A percentile compares a stretch with the other conserved stretches of the same genome.
Conservation (phyloP, 2,329 filamentous ascomycete species). For the Blastomyces parvus region DNA sequence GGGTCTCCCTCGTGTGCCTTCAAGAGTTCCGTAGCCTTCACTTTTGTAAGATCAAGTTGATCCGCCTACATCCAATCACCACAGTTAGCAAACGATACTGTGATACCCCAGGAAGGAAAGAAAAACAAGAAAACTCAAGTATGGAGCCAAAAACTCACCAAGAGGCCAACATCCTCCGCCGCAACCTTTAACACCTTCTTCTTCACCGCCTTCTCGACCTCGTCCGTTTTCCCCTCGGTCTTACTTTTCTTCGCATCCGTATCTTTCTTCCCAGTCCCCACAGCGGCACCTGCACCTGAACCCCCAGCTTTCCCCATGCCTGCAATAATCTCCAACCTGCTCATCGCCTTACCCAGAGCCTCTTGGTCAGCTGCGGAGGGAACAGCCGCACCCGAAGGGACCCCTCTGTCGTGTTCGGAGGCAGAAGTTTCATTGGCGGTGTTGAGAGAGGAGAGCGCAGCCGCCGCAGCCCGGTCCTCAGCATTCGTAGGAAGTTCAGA, state of each 20-base stretch:
- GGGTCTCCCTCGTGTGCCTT: conserved; percentile 39
- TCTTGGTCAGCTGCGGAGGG: conserved; percentile 37
- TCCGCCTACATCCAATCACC: conserved; percentile 27
- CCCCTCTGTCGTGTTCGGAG: conserved; percentile 24
- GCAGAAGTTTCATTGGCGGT: conserved; percentile 28
- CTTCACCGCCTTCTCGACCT: conserved; percentile 26
- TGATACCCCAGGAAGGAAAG: no score
- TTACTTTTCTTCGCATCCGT: conserved; percentile 20
- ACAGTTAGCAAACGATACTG: conserved; percentile 2
- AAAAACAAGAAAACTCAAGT: not conserved
- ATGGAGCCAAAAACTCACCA: conserved; percentile 30
- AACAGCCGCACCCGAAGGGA: conserved; percentile 20
- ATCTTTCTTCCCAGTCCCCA: conserved; percentile 18
- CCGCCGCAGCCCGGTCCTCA: conserved; percentile 44
- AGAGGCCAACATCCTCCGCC: conserved; percentile 37
- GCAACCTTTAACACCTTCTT: conserved; percentile 38
- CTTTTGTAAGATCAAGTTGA: conserved; percentile 38
- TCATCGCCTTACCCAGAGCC: conserved; percentile 43
- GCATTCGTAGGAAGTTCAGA: conserved; percentile 35
- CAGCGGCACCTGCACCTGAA: conserved; percentile 12
- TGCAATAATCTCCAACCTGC: conserved; percentile 37
- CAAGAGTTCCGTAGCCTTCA: conserved; percentile 40
- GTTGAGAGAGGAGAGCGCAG: conserved; percentile 39
- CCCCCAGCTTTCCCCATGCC: conserved; percentile 20
- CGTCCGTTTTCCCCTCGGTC: not conserved